Evolutionary conservation across 768 basidiomycete species (phyloP).

Genomic region (Dacryopinax primogenitus): DNA sequence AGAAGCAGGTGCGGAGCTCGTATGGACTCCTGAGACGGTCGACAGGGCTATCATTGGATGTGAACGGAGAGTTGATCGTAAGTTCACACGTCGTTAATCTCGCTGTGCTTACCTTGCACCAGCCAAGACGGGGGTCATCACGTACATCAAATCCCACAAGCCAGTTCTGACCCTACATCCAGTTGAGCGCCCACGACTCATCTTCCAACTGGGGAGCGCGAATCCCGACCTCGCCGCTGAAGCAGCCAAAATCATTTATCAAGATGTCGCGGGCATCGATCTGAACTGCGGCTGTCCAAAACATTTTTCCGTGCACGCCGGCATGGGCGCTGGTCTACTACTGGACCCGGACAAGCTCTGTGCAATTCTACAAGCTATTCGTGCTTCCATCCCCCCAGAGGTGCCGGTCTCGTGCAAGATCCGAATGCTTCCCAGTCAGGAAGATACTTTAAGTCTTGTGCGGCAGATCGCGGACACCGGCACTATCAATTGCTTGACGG

Average conservation of each 20-base stretch:
- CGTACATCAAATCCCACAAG: slow-evolving; percentile 66
- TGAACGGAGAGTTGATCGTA: slow-evolving; percentile 74
- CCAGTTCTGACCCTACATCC: slow-evolving; percentile 90
- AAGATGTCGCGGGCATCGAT: slow-evolving; percentile 88
- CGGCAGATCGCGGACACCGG: slow-evolving; percentile 78
- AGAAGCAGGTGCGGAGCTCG: slow-evolving; percentile 84
- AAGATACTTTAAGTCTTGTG: slow-evolving; percentile 82
- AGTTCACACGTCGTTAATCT: slow-evolving; percentile 22
- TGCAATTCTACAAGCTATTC: slow-evolving; percentile 68
- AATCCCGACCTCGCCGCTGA: slow-evolving; percentile 82
- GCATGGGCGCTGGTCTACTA: slow-evolving; percentile 94
- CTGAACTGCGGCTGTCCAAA: slow-evolving; percentile 98
- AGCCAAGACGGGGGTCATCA: slow-evolving; percentile 79
- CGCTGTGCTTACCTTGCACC: slow-evolving; percentile 13
- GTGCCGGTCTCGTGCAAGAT: slow-evolving; percentile 93
- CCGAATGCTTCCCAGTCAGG: slow-evolving; percentile 69
- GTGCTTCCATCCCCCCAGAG: slow-evolving; percentile 55
- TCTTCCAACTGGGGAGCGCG: slow-evolving; percentile 90
- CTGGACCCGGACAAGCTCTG: slow-evolving; percentile 85
- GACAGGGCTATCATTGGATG: slow-evolving; percentile 90
- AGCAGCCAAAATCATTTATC: slow-evolving; percentile 72
- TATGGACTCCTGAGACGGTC: slow-evolving; percentile 94
- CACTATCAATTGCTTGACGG: slow-evolving; percentile 64
- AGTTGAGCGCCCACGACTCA: slow-evolving; percentile 82
- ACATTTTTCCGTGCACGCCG: slow-evolving; percentile 82